These are phyloP conservation scores for Sporothrix luriei DNA, from an alignment of 2,329 filamentous ascomycete genomes.

Conservation along the genomic window DNA sequence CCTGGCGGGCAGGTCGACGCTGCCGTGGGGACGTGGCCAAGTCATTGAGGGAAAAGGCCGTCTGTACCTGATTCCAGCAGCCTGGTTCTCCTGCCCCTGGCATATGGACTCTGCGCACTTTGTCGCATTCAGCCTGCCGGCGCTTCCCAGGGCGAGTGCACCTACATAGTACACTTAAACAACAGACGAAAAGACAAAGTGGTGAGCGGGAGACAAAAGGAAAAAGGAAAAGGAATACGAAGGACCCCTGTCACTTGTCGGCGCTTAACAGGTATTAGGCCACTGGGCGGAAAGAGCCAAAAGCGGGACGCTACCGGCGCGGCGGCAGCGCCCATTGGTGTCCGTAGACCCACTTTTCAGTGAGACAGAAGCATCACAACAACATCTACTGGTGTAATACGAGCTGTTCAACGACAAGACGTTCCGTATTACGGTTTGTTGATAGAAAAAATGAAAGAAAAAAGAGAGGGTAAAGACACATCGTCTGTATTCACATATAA, in stretches of 20 bases:
- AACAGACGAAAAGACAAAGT: background rate
- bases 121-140: slow-evolving; percentile 14
- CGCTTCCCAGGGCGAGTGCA: background rate
- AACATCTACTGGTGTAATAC: background rate
- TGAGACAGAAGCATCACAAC: background rate
- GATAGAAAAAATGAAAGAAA: background rate
- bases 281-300: background rate
- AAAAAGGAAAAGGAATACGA: background rate
- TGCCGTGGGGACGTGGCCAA: background rate
- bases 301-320: slow-evolving; percentile 23
- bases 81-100: background rate
- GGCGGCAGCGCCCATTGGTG: slow-evolving; percentile 27
- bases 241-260: background rate
- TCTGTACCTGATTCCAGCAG: slow-evolving; percentile 11
- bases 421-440: background rate
- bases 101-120: background rate
- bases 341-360: slow-evolving; percentile 7
- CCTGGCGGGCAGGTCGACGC: background rate
- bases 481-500: background rate
- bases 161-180: background rate
- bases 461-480: too few relatives aligned
- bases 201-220: background rate
- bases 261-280: slow-evolving; percentile 23
- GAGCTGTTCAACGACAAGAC: background rate
- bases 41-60: background rate